Evolutionary conservation across 192 early-diverging fungal genomes (phyloP).

Genomic region (Neocallimastix lanati): DNA sequence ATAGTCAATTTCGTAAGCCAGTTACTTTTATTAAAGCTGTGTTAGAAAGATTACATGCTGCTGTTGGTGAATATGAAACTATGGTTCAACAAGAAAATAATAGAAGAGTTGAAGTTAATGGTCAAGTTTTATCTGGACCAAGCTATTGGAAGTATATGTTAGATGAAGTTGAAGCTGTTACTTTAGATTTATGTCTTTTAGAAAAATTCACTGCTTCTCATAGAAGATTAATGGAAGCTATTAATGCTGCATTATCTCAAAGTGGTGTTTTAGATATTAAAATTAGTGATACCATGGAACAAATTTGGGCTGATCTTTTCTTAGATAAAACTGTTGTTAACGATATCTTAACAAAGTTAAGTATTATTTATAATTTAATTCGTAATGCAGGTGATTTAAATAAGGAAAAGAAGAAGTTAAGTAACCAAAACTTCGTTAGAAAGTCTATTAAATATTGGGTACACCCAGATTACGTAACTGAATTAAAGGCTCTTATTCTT

Average conservation of each 20-base stretch:
- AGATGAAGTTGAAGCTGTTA: not conserved
- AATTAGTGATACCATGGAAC: not conserved
- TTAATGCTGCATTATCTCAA: not conserved
- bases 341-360: not conserved
- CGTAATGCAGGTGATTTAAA: not conserved
- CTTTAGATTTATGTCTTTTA: not conserved
- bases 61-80: not conserved
- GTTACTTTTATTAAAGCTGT: not conserved
- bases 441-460: not conserved
- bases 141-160: not conserved
- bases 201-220: not conserved
- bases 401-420: not conserved
- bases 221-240: not conserved
- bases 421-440: not conserved
- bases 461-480: conserved; percentile 63
- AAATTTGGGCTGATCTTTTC: not conserved
- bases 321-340: not conserved
- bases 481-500: conserved; percentile 78
- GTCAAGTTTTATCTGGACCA: not conserved
- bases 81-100: not conserved
- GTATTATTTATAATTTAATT: not conserved
- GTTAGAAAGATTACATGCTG: not conserved
- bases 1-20: not conserved
- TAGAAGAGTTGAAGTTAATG: not conserved
- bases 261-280: not conserved